Base-by-base conservation (phyloP, 2,329 filamentous ascomycete genomes). In the Colletotrichum shisoi region DNA sequence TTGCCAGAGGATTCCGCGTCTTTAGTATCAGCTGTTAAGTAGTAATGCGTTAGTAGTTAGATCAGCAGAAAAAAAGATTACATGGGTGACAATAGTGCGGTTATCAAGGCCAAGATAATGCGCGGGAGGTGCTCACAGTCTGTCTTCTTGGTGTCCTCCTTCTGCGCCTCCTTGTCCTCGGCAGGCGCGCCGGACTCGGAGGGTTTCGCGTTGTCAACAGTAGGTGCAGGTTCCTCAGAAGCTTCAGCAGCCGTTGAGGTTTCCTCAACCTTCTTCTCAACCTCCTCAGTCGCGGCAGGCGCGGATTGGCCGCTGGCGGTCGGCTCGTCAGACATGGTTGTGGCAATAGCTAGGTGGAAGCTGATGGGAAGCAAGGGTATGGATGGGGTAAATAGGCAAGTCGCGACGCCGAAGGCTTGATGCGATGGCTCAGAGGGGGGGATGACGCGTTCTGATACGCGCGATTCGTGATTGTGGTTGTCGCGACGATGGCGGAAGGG, bases 311-410 rank as follows among this genome's bases (percentile, higher is more conserved):
- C 65, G 62, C 65, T 64, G 56, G 54, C 77, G 68, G 71, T 71
- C 56, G 74, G 59, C 71, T 76, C 76, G 64, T 81, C 79, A 62
- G 79, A 77, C 79, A 81, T 81, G 72, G 73, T 73, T 72, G 57
- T 57, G 51, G 63, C 66, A 51, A 67, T 59, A 65, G 61, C 60
- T 65, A n/a, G 42, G 57, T 57, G 45, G 59, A 11, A 58, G 42
- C 39, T 48, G 34, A 34, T 58, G 19, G 31, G 52, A 11, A 44
- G 34, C 59, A 62, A 62, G 40, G 67, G 46, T 57, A 57, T 21
- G 61, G 40, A 61, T 68, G 66, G 52, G 57, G 62, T 57, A 45
- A 64, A 69, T 42, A 42, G 51, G 51, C 42, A 46, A 62, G 63
- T 68, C 66, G 66, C 66, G 63, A 67, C 57, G 63, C 63, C 51